Percentiles rank a stretch among this genome's conserved stretches.
phyloP scores from a whole-genome alignment of 1,284 basidiomycete genomes.

The Tetrapyrgos nigripes region DNA sequence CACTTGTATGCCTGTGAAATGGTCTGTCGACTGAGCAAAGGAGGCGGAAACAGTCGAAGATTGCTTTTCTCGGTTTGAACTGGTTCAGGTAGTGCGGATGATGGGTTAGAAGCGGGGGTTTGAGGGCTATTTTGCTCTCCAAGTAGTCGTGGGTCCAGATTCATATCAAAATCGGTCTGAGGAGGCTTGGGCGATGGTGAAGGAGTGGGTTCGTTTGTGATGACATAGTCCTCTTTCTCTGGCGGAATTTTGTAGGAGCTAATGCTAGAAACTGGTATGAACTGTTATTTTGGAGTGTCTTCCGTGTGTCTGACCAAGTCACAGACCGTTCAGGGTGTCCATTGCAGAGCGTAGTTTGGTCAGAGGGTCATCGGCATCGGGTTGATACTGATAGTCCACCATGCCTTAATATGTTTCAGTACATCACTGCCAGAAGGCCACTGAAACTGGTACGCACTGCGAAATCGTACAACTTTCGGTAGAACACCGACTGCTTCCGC shows the following conservation, averaged over 20 bases:
- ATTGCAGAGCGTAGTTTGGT: conserved; percentile 74
- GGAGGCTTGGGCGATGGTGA: conserved; percentile 9
- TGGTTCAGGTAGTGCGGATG: conserved; percentile 14
- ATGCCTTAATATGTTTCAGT: conserved; percentile 63
- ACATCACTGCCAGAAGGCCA: conserved; percentile 1
- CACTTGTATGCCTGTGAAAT: conserved; percentile 84
- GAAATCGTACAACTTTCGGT: conserved; percentile 86
- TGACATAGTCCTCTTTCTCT: conserved; percentile 67
- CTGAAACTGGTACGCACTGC: conserved; percentile 67
- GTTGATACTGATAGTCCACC: conserved; percentile 91
- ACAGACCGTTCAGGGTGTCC: conserved; percentile 79
- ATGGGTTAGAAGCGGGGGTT: neutral
- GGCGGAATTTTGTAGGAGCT: conserved; percentile 69
- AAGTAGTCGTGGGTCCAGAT: conserved; percentile 44
- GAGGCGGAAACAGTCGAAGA: conserved; percentile 80
- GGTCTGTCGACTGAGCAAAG: conserved; percentile 80
- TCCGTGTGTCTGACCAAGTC: conserved; percentile 11
- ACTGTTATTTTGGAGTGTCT: neutral
- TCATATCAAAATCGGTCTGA: conserved; percentile 30
- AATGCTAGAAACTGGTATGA: conserved; percentile 70
- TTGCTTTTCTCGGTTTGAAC: conserved; percentile 50
- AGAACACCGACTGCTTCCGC: conserved; percentile 80
- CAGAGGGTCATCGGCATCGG: conserved; percentile 73
- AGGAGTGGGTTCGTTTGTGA: conserved; percentile 28
- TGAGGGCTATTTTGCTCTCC: conserved; percentile 1